Evolutionary conservation across 306 rosid genomes (phyloP).

Genomic region (Prunus armeniaca): DNA sequence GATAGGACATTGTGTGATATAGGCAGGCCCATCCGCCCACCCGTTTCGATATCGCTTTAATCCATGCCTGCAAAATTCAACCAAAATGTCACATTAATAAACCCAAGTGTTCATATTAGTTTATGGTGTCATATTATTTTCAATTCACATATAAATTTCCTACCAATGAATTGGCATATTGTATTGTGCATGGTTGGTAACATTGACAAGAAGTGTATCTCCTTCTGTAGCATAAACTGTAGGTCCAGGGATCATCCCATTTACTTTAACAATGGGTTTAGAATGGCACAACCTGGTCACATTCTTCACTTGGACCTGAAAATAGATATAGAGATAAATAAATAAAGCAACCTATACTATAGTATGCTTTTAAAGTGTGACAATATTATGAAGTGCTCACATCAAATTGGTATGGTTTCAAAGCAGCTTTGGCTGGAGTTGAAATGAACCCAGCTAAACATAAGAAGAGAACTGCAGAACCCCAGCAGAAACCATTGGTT

Average conservation of each 20-base stretch:
- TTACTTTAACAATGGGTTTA: slow-evolving; percentile 33
- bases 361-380: too few species aligned
- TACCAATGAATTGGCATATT: too few species aligned
- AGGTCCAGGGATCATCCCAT: slow-evolving; percentile 42
- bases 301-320: slow-evolving; percentile 33
- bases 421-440: too few species aligned
- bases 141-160: too few species aligned
- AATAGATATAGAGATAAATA: neutral
- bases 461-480: neutral
- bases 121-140: too few species aligned
- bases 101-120: too few species aligned
- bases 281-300: slow-evolving; percentile 35
- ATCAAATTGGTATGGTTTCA: too few species aligned
- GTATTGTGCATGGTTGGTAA: too few species aligned
- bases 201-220: too few species aligned
- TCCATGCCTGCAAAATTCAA: slow-evolving; percentile 26
- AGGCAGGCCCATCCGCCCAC: slow-evolving; percentile 41
- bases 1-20: slow-evolving; percentile 39
- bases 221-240: slow-evolving; percentile 34
- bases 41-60: slow-evolving; percentile 35
- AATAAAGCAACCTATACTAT: too few species aligned
- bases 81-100: too few species aligned
- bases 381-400: too few species aligned
- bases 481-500: neutral
- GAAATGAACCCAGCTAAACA: neutral